These are phyloP conservation scores for Verticillium nubilum DNA, from an alignment of 2,329 filamentous ascomycete genomes.

Conservation along the genomic window DNA sequence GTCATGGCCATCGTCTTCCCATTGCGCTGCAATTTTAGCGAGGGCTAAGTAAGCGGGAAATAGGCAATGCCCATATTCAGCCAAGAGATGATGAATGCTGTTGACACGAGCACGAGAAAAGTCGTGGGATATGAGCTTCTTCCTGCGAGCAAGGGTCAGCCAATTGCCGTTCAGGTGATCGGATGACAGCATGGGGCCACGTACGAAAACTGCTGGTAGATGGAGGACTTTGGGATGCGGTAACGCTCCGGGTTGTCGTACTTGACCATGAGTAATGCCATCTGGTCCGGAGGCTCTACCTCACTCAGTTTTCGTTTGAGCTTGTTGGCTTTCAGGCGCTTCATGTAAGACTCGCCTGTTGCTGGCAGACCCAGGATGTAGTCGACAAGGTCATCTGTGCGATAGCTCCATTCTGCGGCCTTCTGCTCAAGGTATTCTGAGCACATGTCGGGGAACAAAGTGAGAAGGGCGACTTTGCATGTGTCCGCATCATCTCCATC, in stretches of 20 bases:
- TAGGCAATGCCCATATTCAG: slow-evolving; percentile 19
- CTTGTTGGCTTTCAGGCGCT: slow-evolving; percentile 8
- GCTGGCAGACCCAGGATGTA: slow-evolving; percentile 35
- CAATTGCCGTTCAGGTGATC: not conserved
- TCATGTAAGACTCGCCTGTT: slow-evolving; percentile 30
- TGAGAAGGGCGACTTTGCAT: slow-evolving; percentile 15
- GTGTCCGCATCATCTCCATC: not conserved
- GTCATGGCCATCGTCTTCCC: slow-evolving; percentile 5
- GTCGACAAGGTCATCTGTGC: slow-evolving; percentile 25
- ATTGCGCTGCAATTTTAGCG: slow-evolving; percentile 12
- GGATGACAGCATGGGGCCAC: not conserved
- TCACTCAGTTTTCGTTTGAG: slow-evolving; percentile 36
- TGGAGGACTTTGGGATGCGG: not conserved
- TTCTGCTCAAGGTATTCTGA: slow-evolving; percentile 26
- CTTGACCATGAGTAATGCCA: slow-evolving; percentile 9
- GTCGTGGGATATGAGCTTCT: slow-evolving; percentile 24
- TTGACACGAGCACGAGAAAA: slow-evolving; percentile 25
- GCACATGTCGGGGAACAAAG: slow-evolving; percentile 42
- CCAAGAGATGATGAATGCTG: slow-evolving; percentile 17
- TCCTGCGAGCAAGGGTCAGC: not conserved
- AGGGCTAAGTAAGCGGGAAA: slow-evolving; percentile 29
- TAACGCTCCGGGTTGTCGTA: slow-evolving; percentile 1
- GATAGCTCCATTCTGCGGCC: slow-evolving; percentile 18
- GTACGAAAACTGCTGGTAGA: slow-evolving; percentile 6
- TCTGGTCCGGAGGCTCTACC: slow-evolving; percentile 14